Evolutionary conservation across 2,329 filamentous ascomycete genomes (phyloP), one percentile per base, ranked within the genome.

Genomic region (Fusarium veterinarium): DNA sequence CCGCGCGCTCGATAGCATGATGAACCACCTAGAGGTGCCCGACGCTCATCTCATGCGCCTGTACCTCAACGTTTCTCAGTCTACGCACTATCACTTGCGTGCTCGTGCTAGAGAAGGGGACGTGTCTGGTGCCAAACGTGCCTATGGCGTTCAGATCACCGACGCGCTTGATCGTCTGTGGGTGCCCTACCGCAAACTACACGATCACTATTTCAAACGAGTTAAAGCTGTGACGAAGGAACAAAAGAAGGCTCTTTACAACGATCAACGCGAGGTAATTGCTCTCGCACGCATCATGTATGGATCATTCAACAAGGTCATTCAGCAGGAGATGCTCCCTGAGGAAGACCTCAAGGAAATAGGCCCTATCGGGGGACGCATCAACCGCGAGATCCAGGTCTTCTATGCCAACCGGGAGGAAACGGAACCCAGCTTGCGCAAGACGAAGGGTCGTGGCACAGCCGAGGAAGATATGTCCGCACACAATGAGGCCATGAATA

Each of bases 1-100:
- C 56, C 81, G 85, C 56, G 85, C 97, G 31, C 83, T 97, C 35
- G 85, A 90, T 58, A 79, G 88, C 56, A 95, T 95, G 91, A 60
- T 79, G 41, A 56, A 64, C 30, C 76, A 78, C 25, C 77, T 81
- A 55, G 45, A 78, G 16, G 78, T 83, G 6, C 86, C 88, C 3
- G 90, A 92, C 72, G 72, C 87, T 9, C 78, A 81, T 42, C 79
- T 85, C 23, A 80, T 92, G 66, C 83, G 85, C 42, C 78, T 85
- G 11, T 93, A 91, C 79, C 83, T 93, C 33, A 84, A 86, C 40
- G 81, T 89, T 19, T 87, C 89, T 8, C 81, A 90, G 48, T 83
- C 82, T 52, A 86, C 79, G 76, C 83, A 85, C 78, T 82, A 80
- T 28, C 78, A 82, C 37, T 80, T 86, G 67, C 80, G 81, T 30